Percentiles rank a stretch among this genome's conserved stretches.
These are phyloP conservation scores for Pestalotiopsis sp. DNA, from an alignment of 2,329 filamentous ascomycete species.

Conservation along the genomic window DNA sequence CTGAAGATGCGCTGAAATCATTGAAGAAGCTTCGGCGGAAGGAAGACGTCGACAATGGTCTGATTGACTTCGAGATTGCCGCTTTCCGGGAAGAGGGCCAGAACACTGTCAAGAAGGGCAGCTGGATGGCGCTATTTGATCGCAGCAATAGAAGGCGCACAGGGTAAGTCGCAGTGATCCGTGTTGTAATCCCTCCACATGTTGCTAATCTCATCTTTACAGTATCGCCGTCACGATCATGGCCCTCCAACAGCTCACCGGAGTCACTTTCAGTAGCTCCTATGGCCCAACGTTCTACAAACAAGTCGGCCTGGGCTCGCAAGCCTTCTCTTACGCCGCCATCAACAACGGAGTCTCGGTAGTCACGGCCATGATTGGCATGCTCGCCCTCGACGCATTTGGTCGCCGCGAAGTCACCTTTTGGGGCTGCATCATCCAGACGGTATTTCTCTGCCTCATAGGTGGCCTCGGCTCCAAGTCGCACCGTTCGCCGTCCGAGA, in stretches of 20 bases:
- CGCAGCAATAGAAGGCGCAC: not conserved
- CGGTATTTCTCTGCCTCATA: slow-evolving; percentile 18
- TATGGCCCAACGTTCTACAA: slow-evolving; percentile 17
- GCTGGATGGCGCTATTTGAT: slow-evolving; percentile 12
- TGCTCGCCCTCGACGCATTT: slow-evolving; percentile 19
- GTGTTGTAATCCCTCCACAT: not conserved
- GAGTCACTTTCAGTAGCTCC: slow-evolving; percentile 11
- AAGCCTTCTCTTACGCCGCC: slow-evolving; percentile 12
- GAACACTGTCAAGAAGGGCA: slow-evolving; percentile 6
- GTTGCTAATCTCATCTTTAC: not conserved
- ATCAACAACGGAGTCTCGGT: slow-evolving; percentile 21
- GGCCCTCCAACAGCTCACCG: slow-evolving; percentile 15
- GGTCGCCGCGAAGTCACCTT: slow-evolving; percentile 18
- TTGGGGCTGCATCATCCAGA: slow-evolving; percentile 18
- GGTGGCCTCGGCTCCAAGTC: slow-evolving; percentile 11
- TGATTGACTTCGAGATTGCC: slow-evolving; percentile 16
- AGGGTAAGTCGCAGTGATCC: not conserved
- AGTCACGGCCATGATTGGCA: slow-evolving; percentile 16
- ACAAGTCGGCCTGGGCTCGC: slow-evolving; percentile 10
- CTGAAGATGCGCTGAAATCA: slow-evolving; percentile 2
- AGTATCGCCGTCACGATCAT: slow-evolving; percentile 15
- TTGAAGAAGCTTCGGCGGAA: slow-evolving; percentile 2
- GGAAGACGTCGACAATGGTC: slow-evolving; percentile 9
- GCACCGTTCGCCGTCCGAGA: not conserved
- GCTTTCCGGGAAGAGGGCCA: slow-evolving; percentile 14